Percentiles rank a stretch among this genome's conserved stretches.
Evolutionary conservation across 1,284 basidiomycete genomes (phyloP).

Genomic region (Ustilago cynodontis): DNA sequence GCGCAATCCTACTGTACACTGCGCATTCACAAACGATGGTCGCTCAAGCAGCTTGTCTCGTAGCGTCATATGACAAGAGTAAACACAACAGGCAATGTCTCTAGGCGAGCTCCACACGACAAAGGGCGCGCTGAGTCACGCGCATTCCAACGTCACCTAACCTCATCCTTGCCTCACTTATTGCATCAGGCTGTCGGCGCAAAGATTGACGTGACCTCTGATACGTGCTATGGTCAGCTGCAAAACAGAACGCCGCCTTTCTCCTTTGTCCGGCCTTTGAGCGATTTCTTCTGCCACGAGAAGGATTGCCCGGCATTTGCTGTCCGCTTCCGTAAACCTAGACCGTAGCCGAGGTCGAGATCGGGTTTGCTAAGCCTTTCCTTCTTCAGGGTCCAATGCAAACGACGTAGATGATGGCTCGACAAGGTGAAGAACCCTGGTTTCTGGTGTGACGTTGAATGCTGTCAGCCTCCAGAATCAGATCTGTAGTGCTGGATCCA

Average conservation of each 20-base stretch:
- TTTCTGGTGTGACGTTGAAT: background rate
- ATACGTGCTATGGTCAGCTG: conserved; percentile 18
- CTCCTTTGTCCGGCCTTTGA: background rate
- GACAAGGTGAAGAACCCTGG: conserved; percentile 20
- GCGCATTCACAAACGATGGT: too few species aligned
- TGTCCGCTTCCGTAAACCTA: conserved; percentile 19
- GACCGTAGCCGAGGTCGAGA: conserved; percentile 43
- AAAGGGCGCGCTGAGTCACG: conserved; percentile 20
- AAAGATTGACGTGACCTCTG: background rate
- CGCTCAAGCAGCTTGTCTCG: background rate
- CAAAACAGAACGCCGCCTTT: background rate
- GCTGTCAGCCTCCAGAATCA: background rate
- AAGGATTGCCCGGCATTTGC: background rate
- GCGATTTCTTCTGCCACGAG: background rate
- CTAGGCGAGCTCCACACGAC: conserved; percentile 16
- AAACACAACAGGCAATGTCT: background rate
- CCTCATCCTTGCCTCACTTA: background rate
- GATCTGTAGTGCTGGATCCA: background rate
- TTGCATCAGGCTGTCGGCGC: background rate
- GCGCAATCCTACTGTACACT: too few species aligned
- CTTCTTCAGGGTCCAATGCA: conserved; percentile 10
- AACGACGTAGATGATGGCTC: conserved; percentile 19
- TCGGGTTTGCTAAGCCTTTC: conserved; percentile 45
- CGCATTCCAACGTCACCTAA: background rate
- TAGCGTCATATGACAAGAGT: background rate